Percentiles rank a stretch among this genome's conserved stretches.
phyloP scores from a whole-genome alignment of 441 rosid genomes.

The Adansonia madagascariensis region DNA sequence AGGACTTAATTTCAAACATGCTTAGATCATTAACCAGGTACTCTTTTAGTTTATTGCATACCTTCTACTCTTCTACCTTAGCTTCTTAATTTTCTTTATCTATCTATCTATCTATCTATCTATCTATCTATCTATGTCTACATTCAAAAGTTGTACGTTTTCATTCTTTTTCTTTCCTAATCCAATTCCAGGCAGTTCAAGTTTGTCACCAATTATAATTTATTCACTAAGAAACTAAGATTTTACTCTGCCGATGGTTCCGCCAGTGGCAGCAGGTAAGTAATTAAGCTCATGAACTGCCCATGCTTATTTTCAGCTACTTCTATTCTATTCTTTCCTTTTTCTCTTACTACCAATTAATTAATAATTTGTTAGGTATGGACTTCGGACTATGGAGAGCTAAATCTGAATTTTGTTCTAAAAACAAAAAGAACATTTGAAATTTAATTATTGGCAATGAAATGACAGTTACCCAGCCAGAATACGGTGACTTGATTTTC shows the following conservation, averaged over 20 bases:
- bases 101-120: no score
- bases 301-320: not conserved
- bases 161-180: not conserved
- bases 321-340: not conserved
- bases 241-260: constrained; percentile 29
- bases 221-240: constrained; percentile 24
- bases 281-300: constrained; percentile 27
- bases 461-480: constrained; percentile 4
- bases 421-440: not conserved
- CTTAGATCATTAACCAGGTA: constrained; percentile 42
- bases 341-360: not conserved
- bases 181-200: constrained; percentile 30
- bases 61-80: no score
- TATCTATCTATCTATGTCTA: not conserved
- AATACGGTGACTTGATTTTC: not conserved
- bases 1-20: constrained; percentile 22
- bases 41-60: not conserved
- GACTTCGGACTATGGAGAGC: not conserved
- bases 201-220: constrained; percentile 19
- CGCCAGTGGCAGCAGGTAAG: constrained; percentile 5
- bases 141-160: no score
- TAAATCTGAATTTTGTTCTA: not conserved
- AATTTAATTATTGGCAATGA: not conserved
- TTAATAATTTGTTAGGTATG: not conserved
- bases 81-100: not conserved